Percentiles rank a stretch among this genome's conserved stretches.
Conservation (phyloP, 345 rosid species). For the Salix viminalis region DNA sequence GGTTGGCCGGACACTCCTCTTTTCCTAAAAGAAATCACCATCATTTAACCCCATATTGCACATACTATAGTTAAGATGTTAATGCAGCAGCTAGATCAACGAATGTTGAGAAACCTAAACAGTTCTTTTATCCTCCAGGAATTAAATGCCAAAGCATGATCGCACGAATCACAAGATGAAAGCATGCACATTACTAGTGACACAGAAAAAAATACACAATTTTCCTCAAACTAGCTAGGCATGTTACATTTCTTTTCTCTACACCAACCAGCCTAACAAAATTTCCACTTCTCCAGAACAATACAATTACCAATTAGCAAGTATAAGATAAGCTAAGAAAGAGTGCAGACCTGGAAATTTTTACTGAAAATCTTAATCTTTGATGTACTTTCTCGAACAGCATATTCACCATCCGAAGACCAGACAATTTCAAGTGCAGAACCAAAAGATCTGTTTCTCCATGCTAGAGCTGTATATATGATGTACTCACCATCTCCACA, state of each 20-base stretch:
- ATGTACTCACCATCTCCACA: constrained; percentile 99
- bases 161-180: neutral
- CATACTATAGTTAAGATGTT: neutral
- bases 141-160: neutral
- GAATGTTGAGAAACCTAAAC: neutral
- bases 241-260: neutral
- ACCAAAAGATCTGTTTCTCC: constrained; percentile 99
- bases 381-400: constrained; percentile 94
- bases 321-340: neutral
- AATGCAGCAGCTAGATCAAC: neutral
- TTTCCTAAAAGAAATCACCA: constrained; percentile 63
- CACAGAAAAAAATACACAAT: neutral
- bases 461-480: constrained; percentile 95
- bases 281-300: neutral
- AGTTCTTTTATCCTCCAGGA: neutral
- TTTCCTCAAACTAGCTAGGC: neutral
- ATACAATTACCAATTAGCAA: neutral
- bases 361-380: constrained; percentile 87
- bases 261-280: neutral
- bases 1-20: constrained; percentile 82
- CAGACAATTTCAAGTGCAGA: constrained; percentile 93
- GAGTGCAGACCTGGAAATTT: constrained; percentile 76
- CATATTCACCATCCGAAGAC: constrained; percentile 98
- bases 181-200: neutral
- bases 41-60: constrained; percentile 16